Percentiles rank a stretch among this genome's conserved stretches.
Conservation (phyloP, 768 basidiomycete genomes). For the Suillus cothurnatus region DNA sequence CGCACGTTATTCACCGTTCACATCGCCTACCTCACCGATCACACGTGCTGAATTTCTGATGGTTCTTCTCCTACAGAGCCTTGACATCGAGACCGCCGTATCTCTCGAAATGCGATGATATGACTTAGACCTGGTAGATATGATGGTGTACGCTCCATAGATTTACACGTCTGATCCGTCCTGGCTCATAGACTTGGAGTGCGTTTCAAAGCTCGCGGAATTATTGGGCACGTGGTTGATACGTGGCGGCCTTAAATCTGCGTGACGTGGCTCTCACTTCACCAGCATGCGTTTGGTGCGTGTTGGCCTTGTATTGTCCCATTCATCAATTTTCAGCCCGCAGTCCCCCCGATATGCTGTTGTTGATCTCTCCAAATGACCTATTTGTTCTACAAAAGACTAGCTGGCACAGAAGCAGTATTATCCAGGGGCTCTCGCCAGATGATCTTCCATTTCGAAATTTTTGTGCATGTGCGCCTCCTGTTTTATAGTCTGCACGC, state of each 20-base stretch:
- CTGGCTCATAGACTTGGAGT: background rate
- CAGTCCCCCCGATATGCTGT: slow-evolving; percentile 9
- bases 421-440: background rate
- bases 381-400: background rate
- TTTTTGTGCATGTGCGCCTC: background rate
- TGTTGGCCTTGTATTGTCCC: slow-evolving; percentile 1
- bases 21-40: slow-evolving; percentile 6
- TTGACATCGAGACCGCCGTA: background rate
- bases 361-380: slow-evolving; percentile 3
- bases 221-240: background rate
- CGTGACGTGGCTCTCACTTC: background rate
- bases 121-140: background rate
- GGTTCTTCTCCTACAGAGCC: slow-evolving; percentile 6
- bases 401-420: background rate
- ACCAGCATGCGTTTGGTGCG: background rate
- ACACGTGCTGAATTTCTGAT: background rate
- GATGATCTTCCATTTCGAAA: background rate
- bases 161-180: background rate
- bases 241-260: background rate
- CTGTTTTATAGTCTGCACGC: background rate
- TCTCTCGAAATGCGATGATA: background rate
- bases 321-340: background rate
- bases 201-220: background rate
- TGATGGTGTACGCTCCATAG: background rate
- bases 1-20: background rate